These are phyloP conservation scores for Chrysosporium queenslandicum DNA, from an alignment of 2,329 filamentous ascomycete genomes.

Conservation along the genomic window DNA sequence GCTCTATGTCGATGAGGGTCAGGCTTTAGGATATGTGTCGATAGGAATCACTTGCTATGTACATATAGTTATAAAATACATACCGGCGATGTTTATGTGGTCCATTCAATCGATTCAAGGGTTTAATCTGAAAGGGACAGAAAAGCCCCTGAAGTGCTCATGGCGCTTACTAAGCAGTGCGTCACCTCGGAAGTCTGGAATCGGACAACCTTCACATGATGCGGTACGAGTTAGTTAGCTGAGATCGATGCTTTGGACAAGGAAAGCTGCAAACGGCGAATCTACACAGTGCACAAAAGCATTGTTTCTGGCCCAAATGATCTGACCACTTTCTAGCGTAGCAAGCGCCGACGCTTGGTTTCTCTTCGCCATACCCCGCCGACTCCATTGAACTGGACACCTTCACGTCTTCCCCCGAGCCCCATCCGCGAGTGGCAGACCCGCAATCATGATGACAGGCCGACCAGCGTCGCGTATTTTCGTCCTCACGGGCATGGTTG, in stretches of 20 bases:
- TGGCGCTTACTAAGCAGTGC: not conserved
- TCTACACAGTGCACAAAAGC: not conserved
- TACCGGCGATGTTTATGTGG: too few relatives aligned
- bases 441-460: slow-evolving; percentile 17
- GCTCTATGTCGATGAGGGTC: too few relatives aligned
- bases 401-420: too few relatives aligned
- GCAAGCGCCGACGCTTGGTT: not conserved
- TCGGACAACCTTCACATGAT: slow-evolving; percentile 2
- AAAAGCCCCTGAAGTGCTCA: not conserved
- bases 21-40: too few relatives aligned
- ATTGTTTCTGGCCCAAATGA: not conserved
- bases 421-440: too few relatives aligned
- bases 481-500: slow-evolving; percentile 24
- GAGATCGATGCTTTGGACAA: not conserved
- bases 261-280: not conserved
- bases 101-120: too few relatives aligned
- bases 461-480: slow-evolving; percentile 32
- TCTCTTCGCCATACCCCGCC: not conserved
- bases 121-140: too few relatives aligned
- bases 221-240: not conserved
- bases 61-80: too few relatives aligned
- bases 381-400: too few relatives aligned
- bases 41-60: too few relatives aligned
- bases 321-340: not conserved
- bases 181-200: not conserved